Base-by-base conservation (phyloP, 495 filamentous ascomycete species). In the Penicillium maclennaniae region DNA sequence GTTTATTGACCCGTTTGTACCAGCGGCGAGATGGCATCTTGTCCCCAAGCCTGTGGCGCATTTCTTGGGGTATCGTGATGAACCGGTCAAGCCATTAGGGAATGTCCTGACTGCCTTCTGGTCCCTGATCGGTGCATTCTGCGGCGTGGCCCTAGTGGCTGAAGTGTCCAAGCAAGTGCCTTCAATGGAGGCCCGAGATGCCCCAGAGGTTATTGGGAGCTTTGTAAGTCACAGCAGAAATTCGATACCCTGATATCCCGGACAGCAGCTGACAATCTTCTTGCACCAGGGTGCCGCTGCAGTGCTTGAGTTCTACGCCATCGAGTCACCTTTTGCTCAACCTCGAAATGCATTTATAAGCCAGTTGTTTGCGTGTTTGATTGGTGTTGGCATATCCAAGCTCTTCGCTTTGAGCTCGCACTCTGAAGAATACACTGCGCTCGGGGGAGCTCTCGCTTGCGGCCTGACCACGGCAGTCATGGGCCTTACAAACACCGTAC, bases 301-400 rank as follows among this genome's bases (percentile, higher is more conserved):
- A n/a, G 83, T 91, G 14, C 76, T 92, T 45, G 74, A 87, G 58
- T 91, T 87, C 68, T 80, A 82, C 47, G 76, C 81, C 43, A 85
- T 93, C 59, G 80, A 86, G n/a, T 91, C 89, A 0, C 90, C 91
- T 10, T 81, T 96, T 31, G 81, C 89, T 0, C 91, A 95, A 56
- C 91, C 91, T 0, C 86, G 91, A 20, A 91, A 88, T 61, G 75
- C 82, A 9, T 70, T 96, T 34, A 57, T 89, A 17, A 86, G 88
- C 39, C 89, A 95, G 60, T 23, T 87, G 10, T 64, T 95, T 47
- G 78, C 85, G 1, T 81, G 87, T 17, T 19, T 87, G 9, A 73
- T 87, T 37, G 90, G 89, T 15, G 76, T 91, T 10, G 66, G 67
- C 7, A 78, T 91, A 38, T 76, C 83, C 15, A 92, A 92, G 62